phyloP scores from a whole-genome alignment of 2,329 filamentous ascomycete genomes.

The Lachnellula willkommii region DNA sequence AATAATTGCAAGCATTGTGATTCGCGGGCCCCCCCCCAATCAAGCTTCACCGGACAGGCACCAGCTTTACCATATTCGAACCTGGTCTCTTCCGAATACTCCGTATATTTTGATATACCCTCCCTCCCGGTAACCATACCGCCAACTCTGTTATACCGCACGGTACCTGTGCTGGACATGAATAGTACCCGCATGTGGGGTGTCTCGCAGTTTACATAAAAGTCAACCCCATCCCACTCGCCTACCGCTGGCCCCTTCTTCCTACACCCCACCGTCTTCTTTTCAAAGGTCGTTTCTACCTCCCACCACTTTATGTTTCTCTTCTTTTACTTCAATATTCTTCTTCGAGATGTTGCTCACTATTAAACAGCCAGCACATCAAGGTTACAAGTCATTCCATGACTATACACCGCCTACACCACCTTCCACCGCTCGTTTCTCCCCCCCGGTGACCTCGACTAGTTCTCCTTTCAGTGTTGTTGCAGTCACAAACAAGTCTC shows the following conservation, averaged over 20 bases:
- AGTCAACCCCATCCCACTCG: conserved; percentile 22
- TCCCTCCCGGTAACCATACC: conserved; percentile 15
- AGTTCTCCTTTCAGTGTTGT: conserved; percentile 29
- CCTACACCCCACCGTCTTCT: conserved; percentile 15
- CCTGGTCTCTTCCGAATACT: conserved; percentile 19
- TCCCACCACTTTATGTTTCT: conserved; percentile 25
- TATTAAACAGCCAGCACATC: conserved; percentile 42
- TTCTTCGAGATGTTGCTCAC: conserved; percentile 45
- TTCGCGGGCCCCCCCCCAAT: conserved; percentile 19
- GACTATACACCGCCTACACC: conserved; percentile 40
- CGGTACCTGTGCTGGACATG: conserved; percentile 25
- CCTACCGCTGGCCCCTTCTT: conserved; percentile 15
- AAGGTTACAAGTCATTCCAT: conserved; percentile 43
- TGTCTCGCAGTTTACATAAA: conserved; percentile 24
- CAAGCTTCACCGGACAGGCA: conserved; percentile 19
- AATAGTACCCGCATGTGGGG: conserved; percentile 25
- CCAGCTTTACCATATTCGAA: conserved; percentile 19
- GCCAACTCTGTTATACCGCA: conserved; percentile 21
- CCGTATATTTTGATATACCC: conserved; percentile 13
- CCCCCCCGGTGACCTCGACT: conserved; percentile 33
- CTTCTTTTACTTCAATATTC: conserved; percentile 27
- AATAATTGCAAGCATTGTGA: conserved; percentile 22
- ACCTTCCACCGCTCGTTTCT: conserved; percentile 38
- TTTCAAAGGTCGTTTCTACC: conserved; percentile 25
- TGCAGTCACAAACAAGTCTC: conserved; percentile 26